Evolutionary conservation across 495 filamentous ascomycete species (phyloP).

Genomic region (Terfezia boudieri): DNA sequence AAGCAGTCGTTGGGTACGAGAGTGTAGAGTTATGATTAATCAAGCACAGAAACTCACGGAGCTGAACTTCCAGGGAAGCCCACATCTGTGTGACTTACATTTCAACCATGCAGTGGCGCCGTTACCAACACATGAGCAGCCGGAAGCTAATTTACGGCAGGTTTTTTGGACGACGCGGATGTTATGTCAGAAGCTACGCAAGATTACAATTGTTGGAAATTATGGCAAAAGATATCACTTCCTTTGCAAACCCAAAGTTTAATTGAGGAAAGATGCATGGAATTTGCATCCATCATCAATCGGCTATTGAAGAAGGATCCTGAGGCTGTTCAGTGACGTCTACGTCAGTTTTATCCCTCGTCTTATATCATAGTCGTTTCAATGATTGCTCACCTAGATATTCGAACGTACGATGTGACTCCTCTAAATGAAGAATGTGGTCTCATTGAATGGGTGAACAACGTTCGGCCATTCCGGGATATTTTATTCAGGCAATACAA

Average conservation of each 20-base stretch:
- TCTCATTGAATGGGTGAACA: constrained; percentile 97
- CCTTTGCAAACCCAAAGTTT: constrained; percentile 93
- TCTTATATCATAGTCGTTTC: constrained; percentile 3
- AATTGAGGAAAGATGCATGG: constrained; percentile 95
- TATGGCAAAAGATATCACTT: constrained; percentile 75
- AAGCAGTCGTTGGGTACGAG: background rate
- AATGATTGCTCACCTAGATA: constrained; percentile 31
- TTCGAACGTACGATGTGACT: constrained; percentile 90
- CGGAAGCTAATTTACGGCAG: constrained; percentile 25
- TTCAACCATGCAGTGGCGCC: constrained; percentile 72
- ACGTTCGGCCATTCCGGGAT: constrained; percentile 77
- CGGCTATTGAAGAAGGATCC: constrained; percentile 74
- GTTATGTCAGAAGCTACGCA: constrained; percentile 85
- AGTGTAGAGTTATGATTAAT: constrained; percentile 35
- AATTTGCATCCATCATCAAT: constrained; percentile 97
- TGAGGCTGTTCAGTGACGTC: constrained; percentile 62
- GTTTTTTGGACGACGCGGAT: constrained; percentile 62
- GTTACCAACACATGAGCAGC: constrained; percentile 24
- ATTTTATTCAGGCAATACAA: constrained; percentile 62
- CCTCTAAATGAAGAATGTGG: constrained; percentile 95
- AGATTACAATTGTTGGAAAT: constrained; percentile 66
- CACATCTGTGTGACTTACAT: constrained; percentile 48
- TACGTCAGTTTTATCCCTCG: constrained; percentile 27
- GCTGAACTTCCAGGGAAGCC: constrained; percentile 34
- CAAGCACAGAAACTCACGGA: constrained; percentile 66